phyloP scores from a whole-genome alignment of 176 grass and related monocot genomes.

The Stipa capillata region DNA sequence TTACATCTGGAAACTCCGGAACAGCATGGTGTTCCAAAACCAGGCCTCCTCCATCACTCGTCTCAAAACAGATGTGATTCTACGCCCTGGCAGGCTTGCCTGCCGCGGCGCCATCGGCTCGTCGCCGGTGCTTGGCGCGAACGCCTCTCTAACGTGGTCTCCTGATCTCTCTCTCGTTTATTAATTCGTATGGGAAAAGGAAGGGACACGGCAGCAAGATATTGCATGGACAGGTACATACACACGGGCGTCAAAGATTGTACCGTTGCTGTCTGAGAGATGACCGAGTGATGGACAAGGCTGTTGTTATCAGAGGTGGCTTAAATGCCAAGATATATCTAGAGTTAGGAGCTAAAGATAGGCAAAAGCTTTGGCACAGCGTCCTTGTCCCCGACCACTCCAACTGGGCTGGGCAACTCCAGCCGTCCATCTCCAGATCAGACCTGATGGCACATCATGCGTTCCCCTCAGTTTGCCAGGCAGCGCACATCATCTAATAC shows the following conservation, averaged over 20 bases:
- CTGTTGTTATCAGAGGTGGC: slow-evolving; percentile 25
- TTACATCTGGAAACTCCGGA: no score
- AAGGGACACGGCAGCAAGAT: slow-evolving; percentile 17
- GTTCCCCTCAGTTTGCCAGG: slow-evolving; percentile 20
- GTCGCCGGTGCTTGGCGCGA: no score
- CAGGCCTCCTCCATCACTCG: no score
- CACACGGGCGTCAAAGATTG: slow-evolving; percentile 8
- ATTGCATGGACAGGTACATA: slow-evolving; percentile 46
- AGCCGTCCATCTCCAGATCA: slow-evolving; percentile 31
- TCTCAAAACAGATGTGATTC: no score
- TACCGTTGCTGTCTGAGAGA: slow-evolving; percentile 27
- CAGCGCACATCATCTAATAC: slow-evolving; percentile 18
- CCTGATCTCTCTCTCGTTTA: no score
- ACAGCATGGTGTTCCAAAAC: no score
- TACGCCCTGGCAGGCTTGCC: no score
- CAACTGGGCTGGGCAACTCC: slow-evolving; percentile 15
- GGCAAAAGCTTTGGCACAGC: slow-evolving; percentile 30
- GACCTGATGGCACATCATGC: slow-evolving; percentile 28
- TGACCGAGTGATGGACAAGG: not conserved
- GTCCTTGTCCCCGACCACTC: slow-evolving; percentile 24
- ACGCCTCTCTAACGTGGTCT: no score
- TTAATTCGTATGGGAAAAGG: not conserved
- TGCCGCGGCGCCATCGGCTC: no score
- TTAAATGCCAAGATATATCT: slow-evolving; percentile 23
- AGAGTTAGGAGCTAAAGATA: slow-evolving; percentile 11